These are phyloP conservation scores for Pythium apleroticum DNA, from an alignment of 352 stramenopile species.

Conservation along the genomic window DNA sequence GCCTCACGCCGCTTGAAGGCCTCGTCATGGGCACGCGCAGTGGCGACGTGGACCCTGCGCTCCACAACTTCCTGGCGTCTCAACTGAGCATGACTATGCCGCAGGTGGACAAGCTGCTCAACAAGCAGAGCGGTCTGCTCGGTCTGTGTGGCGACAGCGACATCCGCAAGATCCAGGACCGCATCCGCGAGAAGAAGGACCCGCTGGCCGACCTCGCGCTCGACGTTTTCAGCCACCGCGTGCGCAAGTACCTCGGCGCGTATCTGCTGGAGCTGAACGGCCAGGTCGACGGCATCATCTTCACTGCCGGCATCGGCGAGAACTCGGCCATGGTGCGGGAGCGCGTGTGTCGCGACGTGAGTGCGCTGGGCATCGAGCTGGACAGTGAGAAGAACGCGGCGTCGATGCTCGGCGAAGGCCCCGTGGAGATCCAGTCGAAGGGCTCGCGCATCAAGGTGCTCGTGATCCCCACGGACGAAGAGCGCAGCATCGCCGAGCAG, in stretches of 20 bases:
- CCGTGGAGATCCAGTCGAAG: conserved; percentile 57
- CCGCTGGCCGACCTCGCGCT: conserved; percentile 63
- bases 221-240: conserved; percentile 84
- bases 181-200: conserved; percentile 49
- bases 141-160: conserved; percentile 84
- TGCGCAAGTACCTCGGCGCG: conserved; percentile 86
- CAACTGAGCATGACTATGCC: conserved; percentile 68
- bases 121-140: conserved; percentile 87
- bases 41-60: conserved; percentile 83
- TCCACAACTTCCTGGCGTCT: conserved; percentile 74
- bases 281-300: conserved; percentile 82
- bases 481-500: conserved; percentile 88
- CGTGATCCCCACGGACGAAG: conserved; percentile 90
- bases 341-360: conserved; percentile 61
- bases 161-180: conserved; percentile 77
- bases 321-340: conserved; percentile 78
- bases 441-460: conserved; percentile 66
- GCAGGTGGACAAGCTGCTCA: conserved; percentile 85
- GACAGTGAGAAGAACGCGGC: conserved; percentile 70
- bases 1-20: conserved; percentile 85
- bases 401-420: conserved; percentile 58
- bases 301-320: conserved; percentile 89
- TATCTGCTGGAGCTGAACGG: conserved; percentile 76
- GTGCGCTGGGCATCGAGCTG: conserved; percentile 61
- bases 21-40: conserved; percentile 90